Conservation (phyloP, 352 stramenopile genomes). For the Phytophthora podocarpi region DNA sequence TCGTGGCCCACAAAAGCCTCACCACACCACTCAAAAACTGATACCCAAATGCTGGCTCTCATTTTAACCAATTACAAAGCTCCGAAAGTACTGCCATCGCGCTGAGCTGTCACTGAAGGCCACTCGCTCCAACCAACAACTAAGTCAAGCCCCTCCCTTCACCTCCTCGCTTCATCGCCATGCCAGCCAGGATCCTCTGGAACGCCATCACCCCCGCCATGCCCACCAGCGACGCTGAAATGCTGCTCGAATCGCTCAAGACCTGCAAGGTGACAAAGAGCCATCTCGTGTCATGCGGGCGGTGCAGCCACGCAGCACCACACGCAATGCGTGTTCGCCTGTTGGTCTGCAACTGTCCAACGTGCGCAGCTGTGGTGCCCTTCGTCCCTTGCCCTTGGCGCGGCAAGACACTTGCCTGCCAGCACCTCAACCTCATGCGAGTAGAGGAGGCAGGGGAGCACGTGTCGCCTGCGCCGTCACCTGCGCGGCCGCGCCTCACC, state of each 20-base stretch:
- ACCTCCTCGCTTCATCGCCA: not conserved
- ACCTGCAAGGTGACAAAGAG: conserved; percentile 8
- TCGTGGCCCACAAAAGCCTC: too few relatives aligned
- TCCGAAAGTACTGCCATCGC: too few relatives aligned
- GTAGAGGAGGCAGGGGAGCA: not conserved
- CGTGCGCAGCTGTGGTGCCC: not conserved
- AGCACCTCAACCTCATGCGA: not conserved
- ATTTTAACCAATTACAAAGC: too few relatives aligned
- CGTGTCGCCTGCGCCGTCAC: not conserved
- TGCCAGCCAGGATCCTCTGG: not conserved
- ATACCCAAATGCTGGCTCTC: too few relatives aligned
- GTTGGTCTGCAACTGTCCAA: not conserved
- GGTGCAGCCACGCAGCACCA: not conserved
- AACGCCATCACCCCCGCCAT: not conserved
- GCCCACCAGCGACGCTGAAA: not conserved
- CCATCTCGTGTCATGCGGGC: not conserved
- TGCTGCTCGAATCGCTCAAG: conserved; percentile 14
- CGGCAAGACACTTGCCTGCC: not conserved
- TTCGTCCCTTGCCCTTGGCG: conserved; percentile 5
- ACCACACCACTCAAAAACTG: too few relatives aligned
- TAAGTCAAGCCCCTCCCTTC: too few relatives aligned
- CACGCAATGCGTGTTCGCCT: conserved; percentile 13
- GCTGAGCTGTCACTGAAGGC: too few relatives aligned
- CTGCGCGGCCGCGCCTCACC: not conserved
- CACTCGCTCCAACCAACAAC: too few relatives aligned